Base-by-base conservation (phyloP, 2,329 filamentous ascomycete genomes). In the Aspergillus arachidicola region DNA sequence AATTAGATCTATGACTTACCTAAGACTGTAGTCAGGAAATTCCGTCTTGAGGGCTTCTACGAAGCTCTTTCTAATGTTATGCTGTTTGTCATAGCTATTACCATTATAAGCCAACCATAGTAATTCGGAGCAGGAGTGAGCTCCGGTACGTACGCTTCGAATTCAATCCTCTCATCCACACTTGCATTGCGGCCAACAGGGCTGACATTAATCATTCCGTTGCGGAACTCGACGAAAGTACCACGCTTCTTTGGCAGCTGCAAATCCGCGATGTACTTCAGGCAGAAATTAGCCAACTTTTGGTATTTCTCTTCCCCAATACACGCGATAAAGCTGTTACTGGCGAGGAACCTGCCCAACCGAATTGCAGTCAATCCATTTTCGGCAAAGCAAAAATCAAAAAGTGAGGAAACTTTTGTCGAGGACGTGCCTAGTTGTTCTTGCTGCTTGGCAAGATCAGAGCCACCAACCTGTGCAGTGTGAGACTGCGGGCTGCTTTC, bases 341-440 rank as follows among this genome's bases (percentile, higher is more conserved):
- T 89, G 1, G 89, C 84, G 62, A 98, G 87, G 60, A 86, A 85
- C 77, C 89, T 80, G 72, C 94, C 95, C 74, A 94, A 82, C 75
- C 93, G 93, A 85, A 86, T 96, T 50, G 94, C 95, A 1, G 91
- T 96, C 70, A 99, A 87, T 12, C 95, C 95, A 82, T 99, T 99
- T 84, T 99, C 95, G 63, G 93, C 85, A 83, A 99, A 99, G 87
- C 91, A 95, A 83, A 92, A 99, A 84, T 99, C 95, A 84, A 99
- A 99, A 73, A 98, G 89, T 66, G 87, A 84, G 58, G 89, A 93
- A 65, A 98, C 94, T 71, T 83, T 78, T 70, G 90, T 85, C 62
- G 85, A 82, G 30, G 86, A 78, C 4, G 87, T 85, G 77, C 93
- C 93, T 66, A 98, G 87, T 83, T 98, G 94, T 81, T 98, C 95